phyloP scores from a whole-genome alignment of 179 eudicot species.

The Spergularia azorica region DNA sequence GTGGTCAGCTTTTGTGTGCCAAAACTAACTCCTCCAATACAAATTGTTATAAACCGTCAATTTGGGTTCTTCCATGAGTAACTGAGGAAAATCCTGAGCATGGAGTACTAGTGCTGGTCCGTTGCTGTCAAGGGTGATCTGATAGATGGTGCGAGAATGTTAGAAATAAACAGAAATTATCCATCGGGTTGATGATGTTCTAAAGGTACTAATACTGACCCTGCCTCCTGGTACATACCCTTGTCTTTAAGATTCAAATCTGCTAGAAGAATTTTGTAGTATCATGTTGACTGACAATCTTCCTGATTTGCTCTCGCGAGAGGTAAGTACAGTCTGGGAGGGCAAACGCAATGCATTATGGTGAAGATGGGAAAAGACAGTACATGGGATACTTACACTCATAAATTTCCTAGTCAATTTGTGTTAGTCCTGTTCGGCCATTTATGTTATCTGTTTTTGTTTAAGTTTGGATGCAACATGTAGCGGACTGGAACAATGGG shows the following conservation, averaged over 20 bases:
- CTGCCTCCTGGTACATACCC: constrained; percentile 48
- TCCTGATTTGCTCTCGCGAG: constrained; percentile 40
- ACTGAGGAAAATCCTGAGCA: constrained; percentile 21
- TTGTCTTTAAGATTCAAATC: constrained; percentile 29
- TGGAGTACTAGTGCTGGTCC: constrained; percentile 40
- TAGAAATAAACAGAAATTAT: constrained; percentile 27
- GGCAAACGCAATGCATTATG: neutral
- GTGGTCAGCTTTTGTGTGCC: constrained; percentile 35
- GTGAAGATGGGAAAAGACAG: constrained; percentile 50
- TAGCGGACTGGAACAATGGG: constrained; percentile 34
- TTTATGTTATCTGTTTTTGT: neutral
- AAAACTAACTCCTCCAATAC: constrained; percentile 25
- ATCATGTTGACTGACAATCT: constrained; percentile 30
- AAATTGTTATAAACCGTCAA: constrained; percentile 15
- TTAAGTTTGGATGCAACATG: neutral
- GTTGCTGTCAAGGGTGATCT: constrained; percentile 27
- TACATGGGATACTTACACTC: constrained; percentile 48
- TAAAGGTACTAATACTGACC: constrained; percentile 40
- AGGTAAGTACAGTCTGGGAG: constrained; percentile 32
- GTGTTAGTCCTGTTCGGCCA: neutral
- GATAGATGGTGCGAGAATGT: constrained; percentile 19
- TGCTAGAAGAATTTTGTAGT: constrained; percentile 31
- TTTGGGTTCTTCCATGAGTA: constrained; percentile 19
- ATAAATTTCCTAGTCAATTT: constrained; percentile 41
- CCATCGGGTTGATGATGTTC: constrained; percentile 37